Conservation (phyloP, 1,284 basidiomycete species). For the Phylloboletellus chloephorus region DNA sequence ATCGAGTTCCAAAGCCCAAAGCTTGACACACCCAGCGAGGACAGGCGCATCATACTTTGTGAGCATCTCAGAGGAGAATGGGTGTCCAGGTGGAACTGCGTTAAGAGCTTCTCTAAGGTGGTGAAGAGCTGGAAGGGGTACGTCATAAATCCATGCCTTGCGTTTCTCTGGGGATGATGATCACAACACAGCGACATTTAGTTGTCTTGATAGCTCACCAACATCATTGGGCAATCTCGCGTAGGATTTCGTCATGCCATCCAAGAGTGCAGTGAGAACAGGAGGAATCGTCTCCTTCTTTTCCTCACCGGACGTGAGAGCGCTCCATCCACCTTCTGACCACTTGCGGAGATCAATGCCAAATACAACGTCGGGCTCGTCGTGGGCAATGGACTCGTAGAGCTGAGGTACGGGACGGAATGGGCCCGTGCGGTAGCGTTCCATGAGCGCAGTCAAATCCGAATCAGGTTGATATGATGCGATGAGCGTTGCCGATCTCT, state of each 20-base stretch:
- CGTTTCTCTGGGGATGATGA: constrained; percentile 59
- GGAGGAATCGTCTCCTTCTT: constrained; percentile 67
- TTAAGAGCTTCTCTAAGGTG: constrained; percentile 81
- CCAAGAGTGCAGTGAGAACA: constrained; percentile 67
- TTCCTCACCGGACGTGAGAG: constrained; percentile 45
- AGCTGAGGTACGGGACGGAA: constrained; percentile 81
- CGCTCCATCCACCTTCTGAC: constrained; percentile 70
- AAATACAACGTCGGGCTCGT: constrained; percentile 80
- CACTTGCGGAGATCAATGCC: constrained; percentile 85
- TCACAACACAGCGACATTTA: constrained; percentile 3
- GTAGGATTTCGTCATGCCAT: constrained; percentile 64
- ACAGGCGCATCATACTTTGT: constrained; percentile 80
- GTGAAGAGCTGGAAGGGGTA: constrained; percentile 77
- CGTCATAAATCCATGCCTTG: constrained; percentile 90
- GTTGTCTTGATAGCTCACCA: constrained; percentile 40
- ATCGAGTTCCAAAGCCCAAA: constrained; percentile 84
- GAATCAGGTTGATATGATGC: constrained; percentile 82
- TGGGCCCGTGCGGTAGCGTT: constrained; percentile 84
- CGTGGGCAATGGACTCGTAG: constrained; percentile 78
- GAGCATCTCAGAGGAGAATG: constrained; percentile 62
- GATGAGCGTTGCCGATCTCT: constrained; percentile 69
- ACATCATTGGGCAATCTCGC: constrained; percentile 54
- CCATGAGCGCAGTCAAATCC: constrained; percentile 78
- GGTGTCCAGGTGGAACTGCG: constrained; percentile 57
- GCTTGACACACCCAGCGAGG: constrained; percentile 76